These are phyloP conservation scores for Cladosporium phlei DNA, from an alignment of 2,329 filamentous ascomycete genomes.

Conservation along the genomic window DNA sequence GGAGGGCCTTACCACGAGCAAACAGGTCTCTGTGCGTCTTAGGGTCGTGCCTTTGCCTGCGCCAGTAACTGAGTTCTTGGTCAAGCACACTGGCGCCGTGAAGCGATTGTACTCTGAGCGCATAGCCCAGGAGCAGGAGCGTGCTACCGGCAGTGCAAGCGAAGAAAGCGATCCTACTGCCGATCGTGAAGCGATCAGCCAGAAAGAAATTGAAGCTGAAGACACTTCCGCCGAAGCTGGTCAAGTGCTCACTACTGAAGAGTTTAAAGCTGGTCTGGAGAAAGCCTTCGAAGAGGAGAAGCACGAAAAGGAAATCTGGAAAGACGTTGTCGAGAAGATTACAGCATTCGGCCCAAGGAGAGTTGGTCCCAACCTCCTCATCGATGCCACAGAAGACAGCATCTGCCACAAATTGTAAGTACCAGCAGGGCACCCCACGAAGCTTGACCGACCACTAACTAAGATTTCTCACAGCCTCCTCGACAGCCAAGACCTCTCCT, in stretches of 20 bases:
- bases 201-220: slow-evolving; percentile 46
- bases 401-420: slow-evolving; percentile 69
- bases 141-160: slow-evolving; percentile 36
- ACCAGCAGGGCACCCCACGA: slow-evolving; percentile 18
- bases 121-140: slow-evolving; percentile 47
- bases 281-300: slow-evolving; percentile 66
- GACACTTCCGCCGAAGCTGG: slow-evolving; percentile 48
- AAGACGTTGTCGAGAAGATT: slow-evolving; percentile 70
- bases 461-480: slow-evolving; percentile 22
- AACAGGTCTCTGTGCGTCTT: slow-evolving; percentile 73
- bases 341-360: slow-evolving; percentile 84
- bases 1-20: slow-evolving; percentile 71
- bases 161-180: slow-evolving; percentile 30
- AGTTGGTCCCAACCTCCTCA: slow-evolving; percentile 80
- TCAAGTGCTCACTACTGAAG: slow-evolving; percentile 62
- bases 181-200: slow-evolving; percentile 33
- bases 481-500: slow-evolving; percentile 23
- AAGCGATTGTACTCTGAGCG: slow-evolving; percentile 73
- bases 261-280: slow-evolving; percentile 71
- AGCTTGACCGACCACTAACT: slow-evolving; percentile 20
- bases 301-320: slow-evolving; percentile 71
- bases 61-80: slow-evolving; percentile 76
- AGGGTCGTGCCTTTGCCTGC: slow-evolving; percentile 73
- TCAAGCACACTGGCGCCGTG: slow-evolving; percentile 73
- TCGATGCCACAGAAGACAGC: slow-evolving; percentile 71